Percentiles rank a stretch among this genome's conserved stretches.
Conservation (phyloP, 2,329 filamentous ascomycete genomes). For the Diaporthe sp. region DNA sequence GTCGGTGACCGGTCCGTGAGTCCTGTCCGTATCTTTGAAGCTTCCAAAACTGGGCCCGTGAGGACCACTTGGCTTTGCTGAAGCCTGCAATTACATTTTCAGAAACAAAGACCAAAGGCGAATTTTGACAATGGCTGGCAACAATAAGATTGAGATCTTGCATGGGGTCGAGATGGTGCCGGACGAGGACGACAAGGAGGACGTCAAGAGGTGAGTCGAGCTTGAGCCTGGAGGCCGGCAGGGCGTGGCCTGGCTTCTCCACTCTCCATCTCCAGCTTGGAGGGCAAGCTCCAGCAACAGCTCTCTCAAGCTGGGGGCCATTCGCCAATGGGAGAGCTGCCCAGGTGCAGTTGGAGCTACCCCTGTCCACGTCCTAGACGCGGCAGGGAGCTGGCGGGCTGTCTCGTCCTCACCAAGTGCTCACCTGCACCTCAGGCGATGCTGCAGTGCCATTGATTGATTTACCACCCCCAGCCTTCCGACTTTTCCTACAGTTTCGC, state of each 20-base stretch:
- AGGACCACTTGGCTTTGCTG: neutral
- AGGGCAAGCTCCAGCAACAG: slow-evolving; percentile 1
- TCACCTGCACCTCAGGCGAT: neutral
- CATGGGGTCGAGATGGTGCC: neutral
- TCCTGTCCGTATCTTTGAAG: no score
- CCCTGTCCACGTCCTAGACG: neutral
- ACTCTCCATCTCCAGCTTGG: neutral
- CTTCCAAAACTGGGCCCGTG: neutral
- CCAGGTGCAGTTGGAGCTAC: slow-evolving; percentile 26
- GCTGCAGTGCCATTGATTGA: neutral
- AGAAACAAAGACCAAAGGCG: neutral
- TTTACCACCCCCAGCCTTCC: slow-evolving; percentile 18
- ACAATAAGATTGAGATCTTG: neutral
- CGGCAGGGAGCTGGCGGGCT: neutral
- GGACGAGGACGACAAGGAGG: neutral
- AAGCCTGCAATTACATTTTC: neutral
- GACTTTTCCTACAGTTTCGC: slow-evolving; percentile 16
- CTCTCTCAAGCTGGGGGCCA: neutral
- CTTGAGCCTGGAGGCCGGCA: neutral
- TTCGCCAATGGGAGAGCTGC: slow-evolving; percentile 22
- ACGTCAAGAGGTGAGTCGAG: neutral
- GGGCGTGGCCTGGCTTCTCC: neutral
- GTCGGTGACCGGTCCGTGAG: neutral
- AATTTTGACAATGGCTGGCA: neutral
- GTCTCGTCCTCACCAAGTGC: neutral